Percentiles rank a stretch among this genome's conserved stretches.
Conservation (phyloP, 2,329 filamentous ascomycete species). For the Apiospora koreana region DNA sequence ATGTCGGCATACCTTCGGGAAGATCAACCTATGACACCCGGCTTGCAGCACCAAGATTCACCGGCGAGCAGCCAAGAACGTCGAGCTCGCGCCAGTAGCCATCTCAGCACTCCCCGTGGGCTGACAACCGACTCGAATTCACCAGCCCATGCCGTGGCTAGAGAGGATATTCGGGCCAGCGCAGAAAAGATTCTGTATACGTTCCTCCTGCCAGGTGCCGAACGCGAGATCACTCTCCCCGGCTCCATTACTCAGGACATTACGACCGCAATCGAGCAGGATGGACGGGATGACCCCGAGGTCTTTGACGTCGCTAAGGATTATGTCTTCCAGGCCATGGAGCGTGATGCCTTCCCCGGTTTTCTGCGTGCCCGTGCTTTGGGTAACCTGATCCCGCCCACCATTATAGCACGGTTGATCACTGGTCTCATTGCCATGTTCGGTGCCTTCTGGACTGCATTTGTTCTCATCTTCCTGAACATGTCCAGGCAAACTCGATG, state of each 20-base stretch:
- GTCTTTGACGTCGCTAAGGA: constrained; percentile 98
- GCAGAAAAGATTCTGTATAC: constrained; percentile 99
- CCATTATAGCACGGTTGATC: constrained; percentile 82
- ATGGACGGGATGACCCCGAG: constrained; percentile 91
- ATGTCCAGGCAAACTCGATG: constrained; percentile 71
- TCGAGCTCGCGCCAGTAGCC: constrained; percentile 49
- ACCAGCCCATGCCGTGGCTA: constrained; percentile 78
- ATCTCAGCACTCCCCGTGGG: constrained; percentile 58
- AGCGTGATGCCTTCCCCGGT: constrained; percentile 96
- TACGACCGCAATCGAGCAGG: constrained; percentile 84
- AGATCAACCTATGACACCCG: constrained; percentile 55
- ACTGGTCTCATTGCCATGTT: constrained; percentile 86
- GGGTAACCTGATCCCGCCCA: constrained; percentile 91
- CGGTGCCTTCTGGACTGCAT: constrained; percentile 90
- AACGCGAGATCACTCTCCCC: constrained; percentile 93
- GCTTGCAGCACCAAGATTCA: constrained; percentile 40
- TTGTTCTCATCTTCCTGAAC: constrained; percentile 89
- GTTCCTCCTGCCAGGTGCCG: constrained; percentile 89
- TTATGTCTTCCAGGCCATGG: constrained; percentile 99
- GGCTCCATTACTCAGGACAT: constrained; percentile 85
- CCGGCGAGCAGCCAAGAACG: constrained; percentile 52
- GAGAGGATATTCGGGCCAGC: constrained; percentile 86
- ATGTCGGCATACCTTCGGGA: constrained; percentile 87
- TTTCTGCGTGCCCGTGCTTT: constrained; percentile 94
- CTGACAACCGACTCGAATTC: constrained; percentile 75